Evolutionary conservation across 306 rosid genomes (phyloP), one percentile per base, ranked within the genome.

Genomic region (Cicer cuneatum): DNA sequence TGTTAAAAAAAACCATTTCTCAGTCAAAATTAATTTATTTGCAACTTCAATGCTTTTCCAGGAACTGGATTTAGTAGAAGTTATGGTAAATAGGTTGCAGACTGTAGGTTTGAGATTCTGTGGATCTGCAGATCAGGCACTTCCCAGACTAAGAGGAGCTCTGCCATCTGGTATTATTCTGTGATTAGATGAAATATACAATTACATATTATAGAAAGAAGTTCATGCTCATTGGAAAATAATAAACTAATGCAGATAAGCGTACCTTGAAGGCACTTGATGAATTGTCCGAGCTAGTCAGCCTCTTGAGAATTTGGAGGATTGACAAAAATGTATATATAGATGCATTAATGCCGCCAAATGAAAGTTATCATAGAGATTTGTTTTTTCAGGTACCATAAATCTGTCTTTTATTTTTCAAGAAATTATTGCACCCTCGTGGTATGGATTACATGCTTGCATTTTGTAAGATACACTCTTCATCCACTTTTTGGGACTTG

Each of bases 91-190:
- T 83, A 88, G 98, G 86, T 85, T 93, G 76, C 98, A 93, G 74
- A 91, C 96, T 10, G 97, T 88, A 74, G 93, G 81, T 78, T 87
- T 91, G 78, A 88, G 98, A 79, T 93, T 93, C 77, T 91, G 94
- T 83, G 98, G 92, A 68, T 81, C 86, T 45, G 97, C 87, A 47
- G 94, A 91, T 83, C 91, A 83, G 80, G 94, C 97, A 80, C 88
- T 93, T 85, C 94, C 97, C 46, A 92, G 97, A 82, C 81, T 91
- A 81, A 85, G 98, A 83, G 98, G 98, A 82, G 98, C 96, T 24
- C 81, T 93, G 49, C 90, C 92, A 63, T 71, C 89, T 21, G 98
- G 98, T 93, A 89, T 42, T 24, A 9, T 64, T 74, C 19, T 66
- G 56, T 63, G 43, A 61, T 76, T 63, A 33, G 74, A 66, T 68